A percentile compares a stretch with the other conserved stretches of the same genome.
phyloP scores from a whole-genome alignment of 2,329 filamentous ascomycete genomes.

The Aspergillus nomiae region DNA sequence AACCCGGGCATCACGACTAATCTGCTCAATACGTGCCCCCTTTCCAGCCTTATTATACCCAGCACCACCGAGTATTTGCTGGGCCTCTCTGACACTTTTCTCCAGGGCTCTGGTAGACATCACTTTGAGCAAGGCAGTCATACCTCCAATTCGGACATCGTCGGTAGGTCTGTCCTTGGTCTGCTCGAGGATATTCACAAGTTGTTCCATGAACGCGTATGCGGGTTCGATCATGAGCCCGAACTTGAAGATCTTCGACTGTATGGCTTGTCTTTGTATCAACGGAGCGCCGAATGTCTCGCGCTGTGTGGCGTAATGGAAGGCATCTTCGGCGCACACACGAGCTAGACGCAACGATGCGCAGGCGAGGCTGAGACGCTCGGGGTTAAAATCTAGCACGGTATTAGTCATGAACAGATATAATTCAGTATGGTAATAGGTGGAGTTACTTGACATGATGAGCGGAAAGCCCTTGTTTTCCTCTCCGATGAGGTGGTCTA shows the following conservation, averaged over 20 bases:
- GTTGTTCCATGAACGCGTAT: slow-evolving; percentile 64
- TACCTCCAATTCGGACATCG: slow-evolving; percentile 51
- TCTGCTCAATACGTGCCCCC: slow-evolving; percentile 55
- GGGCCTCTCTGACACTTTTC: slow-evolving; percentile 56
- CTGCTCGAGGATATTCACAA: slow-evolving; percentile 57
- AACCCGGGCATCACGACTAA: slow-evolving; percentile 55
- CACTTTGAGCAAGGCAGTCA: slow-evolving; percentile 56
- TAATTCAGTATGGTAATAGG: neutral
- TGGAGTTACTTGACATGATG: slow-evolving; percentile 63
- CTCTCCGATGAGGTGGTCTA: slow-evolving; percentile 67
- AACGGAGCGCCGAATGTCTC: slow-evolving; percentile 65
- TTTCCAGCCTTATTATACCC: slow-evolving; percentile 55
- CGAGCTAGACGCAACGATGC: slow-evolving; percentile 63
- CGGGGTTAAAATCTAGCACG: slow-evolving; percentile 68
- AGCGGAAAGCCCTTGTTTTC: slow-evolving; percentile 73
- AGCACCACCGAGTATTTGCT: slow-evolving; percentile 57
- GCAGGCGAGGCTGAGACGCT: slow-evolving; percentile 67
- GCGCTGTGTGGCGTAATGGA: slow-evolving; percentile 64
- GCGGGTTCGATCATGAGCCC: slow-evolving; percentile 63
- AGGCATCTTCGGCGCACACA: slow-evolving; percentile 61
- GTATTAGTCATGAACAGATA: neutral
- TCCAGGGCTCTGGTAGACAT: slow-evolving; percentile 56
- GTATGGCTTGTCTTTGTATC: slow-evolving; percentile 61
- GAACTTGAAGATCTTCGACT: slow-evolving; percentile 61
- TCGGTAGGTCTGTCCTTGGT: slow-evolving; percentile 42